Percentiles rank a stretch among this genome's conserved stretches.
Evolutionary conservation across 1,284 basidiomycete genomes (phyloP).

Genomic region (Phylloboletellus chloephorus): DNA sequence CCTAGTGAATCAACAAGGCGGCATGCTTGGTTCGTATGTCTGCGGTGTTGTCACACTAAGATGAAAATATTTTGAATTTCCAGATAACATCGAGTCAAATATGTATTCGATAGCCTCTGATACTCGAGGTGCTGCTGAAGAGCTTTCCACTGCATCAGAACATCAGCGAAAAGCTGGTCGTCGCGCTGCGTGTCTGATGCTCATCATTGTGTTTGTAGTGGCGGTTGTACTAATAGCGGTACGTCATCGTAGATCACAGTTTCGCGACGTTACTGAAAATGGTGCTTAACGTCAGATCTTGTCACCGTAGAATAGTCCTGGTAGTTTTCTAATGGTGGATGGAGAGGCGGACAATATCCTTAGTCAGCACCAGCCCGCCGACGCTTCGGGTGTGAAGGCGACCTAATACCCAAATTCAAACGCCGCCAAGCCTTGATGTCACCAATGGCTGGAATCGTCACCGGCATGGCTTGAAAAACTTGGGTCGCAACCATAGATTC

Average conservation of each 20-base stretch:
- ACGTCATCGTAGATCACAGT: conserved; percentile 17
- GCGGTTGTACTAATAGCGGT: conserved; percentile 91
- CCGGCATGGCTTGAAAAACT: too few relatives aligned
- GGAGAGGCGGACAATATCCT: too few relatives aligned
- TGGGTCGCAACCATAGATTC: too few relatives aligned
- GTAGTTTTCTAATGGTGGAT: too few relatives aligned
- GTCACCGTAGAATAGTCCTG: conserved; percentile 17
- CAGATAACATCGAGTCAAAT: conserved; percentile 97
- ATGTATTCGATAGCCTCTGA: conserved; percentile 84
- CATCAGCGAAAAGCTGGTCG: conserved; percentile 94
- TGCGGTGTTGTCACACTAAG: not conserved
- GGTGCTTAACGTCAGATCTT: conserved; percentile 15
- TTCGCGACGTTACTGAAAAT: conserved; percentile 1
- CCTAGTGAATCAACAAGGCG: conserved; percentile 91
- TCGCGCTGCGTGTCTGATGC: conserved; percentile 83
- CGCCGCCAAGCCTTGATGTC: too few relatives aligned
- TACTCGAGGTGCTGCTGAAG: conserved; percentile 80
- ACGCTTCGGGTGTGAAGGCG: too few relatives aligned
- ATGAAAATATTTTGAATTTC: not conserved
- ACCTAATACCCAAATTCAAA: too few relatives aligned
- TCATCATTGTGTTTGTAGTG: conserved; percentile 84
- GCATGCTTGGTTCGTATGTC: conserved; percentile 78
- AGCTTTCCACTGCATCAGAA: conserved; percentile 85
- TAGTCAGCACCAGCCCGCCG: too few relatives aligned
- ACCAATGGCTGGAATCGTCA: too few relatives aligned